These are phyloP conservation scores for Drechslerella coelobrocha DNA, from an alignment of 2,329 filamentous ascomycete genomes.

Conservation along the genomic window DNA sequence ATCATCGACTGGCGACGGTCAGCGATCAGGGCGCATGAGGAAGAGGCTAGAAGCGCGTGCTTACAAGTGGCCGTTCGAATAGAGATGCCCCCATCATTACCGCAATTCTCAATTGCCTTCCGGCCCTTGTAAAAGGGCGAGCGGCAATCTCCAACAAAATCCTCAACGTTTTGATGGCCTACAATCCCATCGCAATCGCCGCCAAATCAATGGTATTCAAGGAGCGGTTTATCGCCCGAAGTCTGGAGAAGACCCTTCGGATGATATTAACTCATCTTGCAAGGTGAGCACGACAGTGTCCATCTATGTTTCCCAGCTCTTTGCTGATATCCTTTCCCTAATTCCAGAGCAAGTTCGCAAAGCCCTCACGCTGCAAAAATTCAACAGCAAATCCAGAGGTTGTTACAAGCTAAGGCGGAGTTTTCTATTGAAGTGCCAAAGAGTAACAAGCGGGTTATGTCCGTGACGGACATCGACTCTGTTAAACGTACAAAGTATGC, in stretches of 20 bases:
- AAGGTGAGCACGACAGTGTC: constrained; percentile 46
- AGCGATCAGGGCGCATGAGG: not conserved
- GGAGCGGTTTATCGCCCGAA: constrained; percentile 81
- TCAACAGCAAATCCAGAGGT: constrained; percentile 83
- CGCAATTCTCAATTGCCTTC: constrained; percentile 86
- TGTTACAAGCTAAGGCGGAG: constrained; percentile 78
- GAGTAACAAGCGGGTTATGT: constrained; percentile 74
- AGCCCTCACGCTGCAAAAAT: constrained; percentile 78
- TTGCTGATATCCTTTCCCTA: not conserved
- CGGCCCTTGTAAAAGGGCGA: constrained; percentile 80
- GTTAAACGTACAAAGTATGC: constrained; percentile 52
- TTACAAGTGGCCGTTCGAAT: constrained; percentile 50
- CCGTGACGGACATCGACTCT: constrained; percentile 75
- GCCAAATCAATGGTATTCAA: constrained; percentile 78
- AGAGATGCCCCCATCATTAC: constrained; percentile 89
- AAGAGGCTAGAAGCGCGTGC: constrained; percentile 19
- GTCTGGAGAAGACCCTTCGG: constrained; percentile 91
- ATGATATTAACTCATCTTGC: constrained; percentile 79
- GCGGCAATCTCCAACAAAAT: constrained; percentile 84
- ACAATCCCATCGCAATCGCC: constrained; percentile 86
- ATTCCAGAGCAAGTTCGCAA: constrained; percentile 72
- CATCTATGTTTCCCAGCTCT: not conserved
- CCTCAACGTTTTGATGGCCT: constrained; percentile 81
- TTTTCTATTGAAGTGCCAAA: constrained; percentile 74
- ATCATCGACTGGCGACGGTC: constrained; percentile 1